phyloP scores from a whole-genome alignment of 768 basidiomycete genomes.

The Podaxis sp. region DNA sequence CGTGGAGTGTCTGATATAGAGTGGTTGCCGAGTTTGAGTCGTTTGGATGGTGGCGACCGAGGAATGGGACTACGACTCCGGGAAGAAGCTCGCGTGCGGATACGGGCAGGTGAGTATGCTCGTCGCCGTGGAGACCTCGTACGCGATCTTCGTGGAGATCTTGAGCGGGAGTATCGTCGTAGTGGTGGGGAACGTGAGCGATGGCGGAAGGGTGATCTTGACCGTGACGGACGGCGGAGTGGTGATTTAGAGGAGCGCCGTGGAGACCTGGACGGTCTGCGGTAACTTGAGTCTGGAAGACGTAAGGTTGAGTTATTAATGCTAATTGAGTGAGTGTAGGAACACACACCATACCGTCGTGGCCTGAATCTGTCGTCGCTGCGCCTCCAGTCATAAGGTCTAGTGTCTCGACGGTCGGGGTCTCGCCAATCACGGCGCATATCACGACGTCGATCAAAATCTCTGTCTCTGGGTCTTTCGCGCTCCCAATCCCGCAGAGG shows the following conservation, averaged over 20 bases:
- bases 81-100: not conserved
- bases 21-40: constrained; percentile 25
- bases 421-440: constrained; percentile 15
- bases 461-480: constrained; percentile 20
- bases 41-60: constrained; percentile 22
- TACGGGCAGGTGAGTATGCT: constrained; percentile 5
- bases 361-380: constrained; percentile 14
- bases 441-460: constrained; percentile 22
- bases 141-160: constrained; percentile 13
- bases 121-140: constrained; percentile 15
- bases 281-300: constrained; percentile 8
- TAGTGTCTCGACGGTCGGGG: constrained; percentile 18
- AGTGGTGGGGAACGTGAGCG: constrained; percentile 6
- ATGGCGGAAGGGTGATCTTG: constrained; percentile 8
- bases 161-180: constrained; percentile 13
- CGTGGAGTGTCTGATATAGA: constrained; percentile 22
- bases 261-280: constrained; percentile 22
- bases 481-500: constrained; percentile 16
- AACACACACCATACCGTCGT: constrained; percentile 9
- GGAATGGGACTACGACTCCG: constrained; percentile 20
- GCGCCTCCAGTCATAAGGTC: constrained; percentile 12
- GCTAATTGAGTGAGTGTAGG: not conserved
- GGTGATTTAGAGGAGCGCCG: constrained; percentile 13
- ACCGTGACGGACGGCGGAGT: constrained; percentile 4
- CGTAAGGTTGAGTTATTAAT: not conserved